Conservation (phyloP, 768 basidiomycete species). For the Udeniomyces megalosporus region DNA sequence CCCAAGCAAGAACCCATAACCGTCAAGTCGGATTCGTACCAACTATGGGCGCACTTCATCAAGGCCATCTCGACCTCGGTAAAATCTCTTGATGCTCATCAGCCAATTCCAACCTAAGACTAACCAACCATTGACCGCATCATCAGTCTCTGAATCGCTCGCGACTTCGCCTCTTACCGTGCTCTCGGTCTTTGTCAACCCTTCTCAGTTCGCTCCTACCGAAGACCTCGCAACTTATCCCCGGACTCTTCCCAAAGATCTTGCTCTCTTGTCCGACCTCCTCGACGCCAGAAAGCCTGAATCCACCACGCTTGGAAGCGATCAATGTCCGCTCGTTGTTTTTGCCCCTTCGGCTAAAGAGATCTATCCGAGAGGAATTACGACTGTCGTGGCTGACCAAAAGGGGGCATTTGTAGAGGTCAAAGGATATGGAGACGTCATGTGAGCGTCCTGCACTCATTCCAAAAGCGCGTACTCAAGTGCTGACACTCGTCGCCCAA, state of each 20-base stretch:
- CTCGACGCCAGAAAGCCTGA: conserved; percentile 14
- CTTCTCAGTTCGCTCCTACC: conserved; percentile 76
- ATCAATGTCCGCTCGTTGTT: conserved; percentile 32
- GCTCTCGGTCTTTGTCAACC: conserved; percentile 93
- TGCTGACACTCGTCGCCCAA: neutral
- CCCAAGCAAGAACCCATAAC: conserved; percentile 39
- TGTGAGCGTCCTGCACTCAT: conserved; percentile 53
- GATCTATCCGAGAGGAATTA: conserved; percentile 87
- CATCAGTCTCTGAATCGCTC: conserved; percentile 58
- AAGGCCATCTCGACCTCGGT: conserved; percentile 86
- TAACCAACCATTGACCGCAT: too few relatives aligned
- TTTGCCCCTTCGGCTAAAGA: conserved; percentile 64
- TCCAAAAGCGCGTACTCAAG: neutral
- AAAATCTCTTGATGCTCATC: conserved; percentile 19
- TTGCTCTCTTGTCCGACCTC: conserved; percentile 39
- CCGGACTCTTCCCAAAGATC: conserved; percentile 61
- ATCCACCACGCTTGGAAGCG: too few relatives aligned
- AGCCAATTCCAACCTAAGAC: too few relatives aligned
- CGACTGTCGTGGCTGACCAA: conserved; percentile 55
- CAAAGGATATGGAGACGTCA: conserved; percentile 73
- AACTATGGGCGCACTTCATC: conserved; percentile 52
- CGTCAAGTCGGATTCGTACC: conserved; percentile 83
- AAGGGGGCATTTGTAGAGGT: conserved; percentile 84
- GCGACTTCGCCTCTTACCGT: conserved; percentile 68
- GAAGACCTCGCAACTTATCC: conserved; percentile 89